Conservation (phyloP, 1,139 yeast genomes). For the Yamadazyma buinensis region DNA sequence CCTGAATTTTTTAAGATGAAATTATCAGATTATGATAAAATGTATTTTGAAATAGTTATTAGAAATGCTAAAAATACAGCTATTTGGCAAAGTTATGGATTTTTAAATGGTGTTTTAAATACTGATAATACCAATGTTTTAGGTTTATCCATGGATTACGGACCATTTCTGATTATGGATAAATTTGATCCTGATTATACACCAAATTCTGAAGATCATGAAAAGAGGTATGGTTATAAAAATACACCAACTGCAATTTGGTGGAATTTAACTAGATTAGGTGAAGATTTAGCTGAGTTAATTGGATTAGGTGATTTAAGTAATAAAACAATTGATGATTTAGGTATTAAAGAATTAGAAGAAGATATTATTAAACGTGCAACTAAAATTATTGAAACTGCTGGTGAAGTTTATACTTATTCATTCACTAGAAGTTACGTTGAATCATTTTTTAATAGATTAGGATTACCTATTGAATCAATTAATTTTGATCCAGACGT, state of each 20-base stretch:
- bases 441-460: conserved; percentile 56
- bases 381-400: conserved; percentile 57
- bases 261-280: conserved; percentile 89
- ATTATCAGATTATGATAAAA: conserved; percentile 60
- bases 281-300: conserved; percentile 78
- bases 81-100: conserved; percentile 87
- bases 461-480: conserved; percentile 53
- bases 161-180: conserved; percentile 91
- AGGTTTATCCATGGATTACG: conserved; percentile 89
- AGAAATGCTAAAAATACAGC: conserved; percentile 80
- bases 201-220: conserved; percentile 85
- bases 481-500: conserved; percentile 36
- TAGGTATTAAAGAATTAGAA: conserved; percentile 45
- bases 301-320: conserved; percentile 61
- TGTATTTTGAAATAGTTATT: conserved; percentile 66
- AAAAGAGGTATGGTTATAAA: conserved; percentile 67
- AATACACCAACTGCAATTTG: conserved; percentile 85
- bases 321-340: conserved; percentile 16
- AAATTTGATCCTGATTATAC: conserved; percentile 77
- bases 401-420: conserved; percentile 63
- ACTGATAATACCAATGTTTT: conserved; percentile 89
- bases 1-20: conserved; percentile 20
- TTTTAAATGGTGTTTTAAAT: conserved; percentile 88
- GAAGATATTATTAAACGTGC: conserved; percentile 58
- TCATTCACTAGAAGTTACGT: conserved; percentile 60